These are phyloP conservation scores for Incumbomyces lentus DNA, from an alignment of 2,329 filamentous ascomycete species.

Conservation along the genomic window DNA sequence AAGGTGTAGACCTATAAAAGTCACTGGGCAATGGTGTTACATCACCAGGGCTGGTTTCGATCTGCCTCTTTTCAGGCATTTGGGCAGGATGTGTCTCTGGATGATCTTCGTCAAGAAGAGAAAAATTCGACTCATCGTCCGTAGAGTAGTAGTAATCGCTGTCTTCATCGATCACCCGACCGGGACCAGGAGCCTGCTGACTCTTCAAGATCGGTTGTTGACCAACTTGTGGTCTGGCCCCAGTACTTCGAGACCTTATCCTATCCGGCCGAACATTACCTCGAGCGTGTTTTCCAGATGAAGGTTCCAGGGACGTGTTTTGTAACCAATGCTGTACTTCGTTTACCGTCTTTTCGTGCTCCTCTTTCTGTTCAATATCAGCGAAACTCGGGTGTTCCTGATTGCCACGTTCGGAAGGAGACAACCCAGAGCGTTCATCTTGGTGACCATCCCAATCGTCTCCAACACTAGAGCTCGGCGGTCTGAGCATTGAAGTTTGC, in stretches of 20 bases:
- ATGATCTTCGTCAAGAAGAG: constrained; percentile 23
- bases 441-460: constrained; percentile 1
- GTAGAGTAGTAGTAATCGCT: constrained; percentile 28
- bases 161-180: constrained; percentile 36
- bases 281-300: constrained; percentile 18
- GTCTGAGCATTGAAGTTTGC: constrained; percentile 14
- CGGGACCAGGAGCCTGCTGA: constrained; percentile 41
- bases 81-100: constrained; percentile 22
- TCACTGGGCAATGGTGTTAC: constrained; percentile 27
- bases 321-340: constrained; percentile 46
- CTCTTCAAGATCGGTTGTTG: constrained; percentile 26
- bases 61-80: constrained; percentile 22
- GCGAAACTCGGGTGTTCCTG: constrained; percentile 39
- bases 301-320: constrained; percentile 33
- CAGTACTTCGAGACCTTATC: constrained; percentile 26
- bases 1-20: constrained; percentile 34
- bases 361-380: constrained; percentile 38
- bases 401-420: constrained; percentile 36
- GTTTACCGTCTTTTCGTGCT: constrained; percentile 41
- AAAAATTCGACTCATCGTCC: constrained; percentile 21
- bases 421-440: constrained; percentile 37
- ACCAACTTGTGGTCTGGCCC: constrained; percentile 27
- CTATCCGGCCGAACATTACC: constrained; percentile 9
- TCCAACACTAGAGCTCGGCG: constrained; percentile 9
- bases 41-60: constrained; percentile 20